phyloP scores from a whole-genome alignment of 768 basidiomycete genomes.

The Coprinopsis marcescibilis region DNA sequence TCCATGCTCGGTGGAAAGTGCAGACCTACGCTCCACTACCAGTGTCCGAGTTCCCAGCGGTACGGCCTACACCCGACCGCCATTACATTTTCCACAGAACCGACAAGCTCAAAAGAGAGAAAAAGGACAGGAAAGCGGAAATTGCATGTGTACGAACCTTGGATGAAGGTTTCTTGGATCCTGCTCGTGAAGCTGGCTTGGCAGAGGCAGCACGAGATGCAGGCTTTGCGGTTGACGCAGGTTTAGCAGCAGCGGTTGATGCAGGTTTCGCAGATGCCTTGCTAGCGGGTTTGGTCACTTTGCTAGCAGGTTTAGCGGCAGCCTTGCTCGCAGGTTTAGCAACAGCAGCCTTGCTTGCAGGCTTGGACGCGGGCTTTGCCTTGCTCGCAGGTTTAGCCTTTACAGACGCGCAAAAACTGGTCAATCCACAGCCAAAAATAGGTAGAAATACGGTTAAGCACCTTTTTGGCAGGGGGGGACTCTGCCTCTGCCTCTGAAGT shows the following conservation, averaged over 20 bases:
- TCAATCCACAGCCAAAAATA: constrained; percentile 4
- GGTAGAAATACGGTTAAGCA: constrained; percentile 18
- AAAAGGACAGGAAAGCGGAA: no score
- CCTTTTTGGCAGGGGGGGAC: constrained; percentile 63
- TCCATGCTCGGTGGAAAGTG: no score
- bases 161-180: constrained; percentile 40
- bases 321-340: constrained; percentile 23
- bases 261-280: constrained; percentile 39
- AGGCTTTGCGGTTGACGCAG: constrained; percentile 34
- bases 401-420: constrained; percentile 7
- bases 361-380: constrained; percentile 42
- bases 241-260: constrained; percentile 29
- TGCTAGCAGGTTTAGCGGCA: constrained; percentile 35
- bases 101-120: no score
- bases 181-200: constrained; percentile 38
- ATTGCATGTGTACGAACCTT: constrained; percentile 53
- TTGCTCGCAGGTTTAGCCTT: constrained; percentile 16
- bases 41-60: no score
- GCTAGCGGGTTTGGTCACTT: constrained; percentile 33
- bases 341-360: constrained; percentile 24
- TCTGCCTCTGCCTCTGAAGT: constrained; percentile 28
- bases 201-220: constrained; percentile 30
- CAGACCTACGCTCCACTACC: no score
- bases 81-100: no score
- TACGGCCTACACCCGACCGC: no score